Percentiles rank a stretch among this genome's conserved stretches.
These are phyloP conservation scores for Komagataella pastoris DNA, from an alignment of 805 yeast genomes.

Conservation along the genomic window DNA sequence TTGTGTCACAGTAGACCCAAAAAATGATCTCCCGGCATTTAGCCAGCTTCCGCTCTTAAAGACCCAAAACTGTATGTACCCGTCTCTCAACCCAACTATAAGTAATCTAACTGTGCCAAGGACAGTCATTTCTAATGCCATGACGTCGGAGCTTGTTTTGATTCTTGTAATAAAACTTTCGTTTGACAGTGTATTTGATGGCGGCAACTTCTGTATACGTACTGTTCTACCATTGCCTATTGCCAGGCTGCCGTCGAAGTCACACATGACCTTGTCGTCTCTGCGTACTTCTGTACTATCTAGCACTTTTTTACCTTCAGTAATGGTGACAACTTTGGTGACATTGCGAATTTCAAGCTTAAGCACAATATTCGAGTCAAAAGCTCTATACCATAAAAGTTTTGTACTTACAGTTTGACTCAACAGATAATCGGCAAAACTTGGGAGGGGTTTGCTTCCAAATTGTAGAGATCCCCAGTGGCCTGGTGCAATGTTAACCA, in stretches of 20 bases:
- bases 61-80: neutral
- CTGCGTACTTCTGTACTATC: neutral
- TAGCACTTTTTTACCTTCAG: neutral
- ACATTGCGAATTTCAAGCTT: neutral
- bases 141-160: neutral
- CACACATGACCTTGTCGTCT: neutral
- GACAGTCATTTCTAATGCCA: neutral
- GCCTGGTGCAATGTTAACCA: neutral
- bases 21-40: neutral
- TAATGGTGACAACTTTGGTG: neutral
- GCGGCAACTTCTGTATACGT: neutral
- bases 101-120: neutral
- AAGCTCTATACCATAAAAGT: neutral
- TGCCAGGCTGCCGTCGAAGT: neutral
- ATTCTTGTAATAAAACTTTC: neutral
- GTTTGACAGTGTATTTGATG: neutral
- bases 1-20: neutral
- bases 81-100: neutral
- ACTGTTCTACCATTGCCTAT: neutral
- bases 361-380: neutral
- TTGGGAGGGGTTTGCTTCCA: neutral
- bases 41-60: neutral
- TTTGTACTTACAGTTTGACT: neutral
- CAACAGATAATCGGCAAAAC: neutral
- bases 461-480: neutral